phyloP scores from a whole-genome alignment of 352 stramenopile genomes.

The Phytophthora hybrid region DNA sequence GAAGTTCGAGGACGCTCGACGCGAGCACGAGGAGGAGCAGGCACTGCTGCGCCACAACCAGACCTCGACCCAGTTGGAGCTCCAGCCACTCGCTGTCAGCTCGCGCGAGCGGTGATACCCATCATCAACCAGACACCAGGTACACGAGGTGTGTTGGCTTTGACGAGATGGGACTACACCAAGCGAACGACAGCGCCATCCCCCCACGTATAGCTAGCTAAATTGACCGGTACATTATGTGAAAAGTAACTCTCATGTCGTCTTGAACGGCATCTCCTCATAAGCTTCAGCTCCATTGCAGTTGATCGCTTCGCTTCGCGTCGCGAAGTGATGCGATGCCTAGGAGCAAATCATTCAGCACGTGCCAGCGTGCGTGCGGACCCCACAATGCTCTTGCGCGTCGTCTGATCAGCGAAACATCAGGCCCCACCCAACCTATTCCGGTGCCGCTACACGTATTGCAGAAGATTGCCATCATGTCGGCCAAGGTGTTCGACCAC shows the following conservation, averaged over 20 bases:
- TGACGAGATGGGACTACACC: neutral
- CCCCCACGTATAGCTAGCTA: neutral
- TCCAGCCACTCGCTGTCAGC: conserved; percentile 17
- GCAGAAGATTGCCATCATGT: conserved; percentile 14
- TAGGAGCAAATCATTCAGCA: neutral
- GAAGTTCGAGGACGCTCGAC: conserved; percentile 37
- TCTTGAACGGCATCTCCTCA: neutral
- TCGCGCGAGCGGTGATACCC: conserved; percentile 22
- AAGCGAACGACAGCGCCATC: neutral
- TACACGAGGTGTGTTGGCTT: neutral
- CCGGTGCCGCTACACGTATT: neutral
- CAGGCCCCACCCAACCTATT: neutral
- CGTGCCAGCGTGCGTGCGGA: neutral
- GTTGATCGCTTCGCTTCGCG: too few relatives aligned
- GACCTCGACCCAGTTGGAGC: conserved; percentile 4
- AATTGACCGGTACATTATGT: conserved; percentile 22
- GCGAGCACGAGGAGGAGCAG: conserved; percentile 28
- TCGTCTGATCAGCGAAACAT: neutral
- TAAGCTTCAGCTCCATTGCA: too few relatives aligned
- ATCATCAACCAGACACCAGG: conserved; percentile 1
- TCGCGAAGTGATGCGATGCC: neutral
- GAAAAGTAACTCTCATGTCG: conserved; percentile 10
- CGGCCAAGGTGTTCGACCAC: conserved; percentile 34
- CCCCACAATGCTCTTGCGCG: neutral
- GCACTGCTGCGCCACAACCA: conserved; percentile 14